Base-by-base conservation (phyloP, 2,329 filamentous ascomycete species). In the Talaromyces albobiverticillius region DNA sequence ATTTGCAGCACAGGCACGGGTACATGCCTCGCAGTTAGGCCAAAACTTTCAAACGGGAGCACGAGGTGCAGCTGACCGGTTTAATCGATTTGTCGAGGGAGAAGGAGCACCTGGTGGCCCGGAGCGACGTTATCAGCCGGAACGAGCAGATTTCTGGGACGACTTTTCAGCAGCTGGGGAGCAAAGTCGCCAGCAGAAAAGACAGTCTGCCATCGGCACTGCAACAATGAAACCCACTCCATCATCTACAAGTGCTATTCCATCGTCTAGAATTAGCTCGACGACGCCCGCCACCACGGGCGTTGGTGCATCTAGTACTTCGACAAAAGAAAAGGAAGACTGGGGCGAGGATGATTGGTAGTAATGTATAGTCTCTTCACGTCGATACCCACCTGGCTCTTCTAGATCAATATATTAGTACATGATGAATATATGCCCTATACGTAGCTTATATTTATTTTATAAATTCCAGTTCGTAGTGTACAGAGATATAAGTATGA, bases 61-160 rank as follows among this genome's bases (percentile, higher is more conserved):
- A 25, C 85, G 84, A 65, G 85, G 79, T 51, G 90, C 92, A 0
- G 87, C 90, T 52, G 88, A 94, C 7, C 83, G 85, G 38, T 87
- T 97, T 75, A 90, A 81, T 67, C 85, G 87, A 49, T 96, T 97
- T 64, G 91, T 97, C 50, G 94, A 97, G 68, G 90, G 88, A 3
- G 81, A 82, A 14, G 75, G 79, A 71, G 53, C 20, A 29, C 64
- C 29, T 64, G 84, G 49, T 79, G 45, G 29, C n/a, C 26, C 10
- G 10, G 65, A 67, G 25, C 66, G 67, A 5, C 62, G 50, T 18
- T 32, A 68, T 77, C 80, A 87, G 70, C 82, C 82, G 7, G 83
- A 85, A 57, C 88, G 86, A 72, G 87, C 87, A 68, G 87, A 89
- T 61, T 96, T 96, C 73, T 96, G 92, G 92, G 92, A 96, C 68